Evolutionary conservation across 2,329 filamentous ascomycete species (phyloP).

Genomic region (Aplosporella prunicola): DNA sequence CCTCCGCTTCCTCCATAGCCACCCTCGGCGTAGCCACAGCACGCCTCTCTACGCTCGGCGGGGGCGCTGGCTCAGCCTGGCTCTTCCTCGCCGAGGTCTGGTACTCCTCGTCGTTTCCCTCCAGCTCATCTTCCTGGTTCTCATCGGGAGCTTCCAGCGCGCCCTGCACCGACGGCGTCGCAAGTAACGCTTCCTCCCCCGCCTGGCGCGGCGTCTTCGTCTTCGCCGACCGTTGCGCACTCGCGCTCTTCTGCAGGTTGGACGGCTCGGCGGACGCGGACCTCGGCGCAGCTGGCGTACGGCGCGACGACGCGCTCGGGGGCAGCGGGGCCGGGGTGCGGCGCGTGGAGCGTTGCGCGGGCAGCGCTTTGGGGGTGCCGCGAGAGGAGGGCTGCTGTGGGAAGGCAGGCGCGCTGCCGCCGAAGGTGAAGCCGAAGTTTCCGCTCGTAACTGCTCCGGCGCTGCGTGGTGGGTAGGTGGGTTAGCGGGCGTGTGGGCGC

Average conservation of each 20-base stretch:
- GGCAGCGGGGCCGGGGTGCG: neutral
- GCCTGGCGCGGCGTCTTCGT: constrained; percentile 3
- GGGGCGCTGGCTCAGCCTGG: neutral
- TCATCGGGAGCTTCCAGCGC: constrained; percentile 13
- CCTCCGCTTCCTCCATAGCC: constrained; percentile 16
- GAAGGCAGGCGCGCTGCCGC: constrained; percentile 23
- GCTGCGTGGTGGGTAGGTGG: no score
- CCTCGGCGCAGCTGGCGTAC: constrained; percentile 1
- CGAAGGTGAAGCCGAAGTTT: constrained; percentile 43
- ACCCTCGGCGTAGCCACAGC: constrained; percentile 15
- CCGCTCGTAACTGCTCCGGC: constrained; percentile 38
- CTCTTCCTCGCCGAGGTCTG: constrained; percentile 21
- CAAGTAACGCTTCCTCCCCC: constrained; percentile 28
- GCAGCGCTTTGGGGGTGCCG: constrained; percentile 12
- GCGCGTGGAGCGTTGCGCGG: constrained; percentile 20
- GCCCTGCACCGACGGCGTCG: constrained; percentile 13
- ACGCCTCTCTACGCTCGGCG: constrained; percentile 15
- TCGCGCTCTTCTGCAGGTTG: neutral
- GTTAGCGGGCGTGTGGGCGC: constrained; percentile 15
- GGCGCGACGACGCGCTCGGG: neutral
- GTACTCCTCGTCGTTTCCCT: constrained; percentile 19
- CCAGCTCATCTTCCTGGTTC: constrained; percentile 25
- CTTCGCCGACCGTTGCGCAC: neutral
- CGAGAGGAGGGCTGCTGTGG: constrained; percentile 18
- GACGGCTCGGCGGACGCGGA: no score